Evolutionary conservation across 129 eudicot genomes (phyloP), one percentile per base, ranked within the genome.

Genomic region (Flaveria bidentis): DNA sequence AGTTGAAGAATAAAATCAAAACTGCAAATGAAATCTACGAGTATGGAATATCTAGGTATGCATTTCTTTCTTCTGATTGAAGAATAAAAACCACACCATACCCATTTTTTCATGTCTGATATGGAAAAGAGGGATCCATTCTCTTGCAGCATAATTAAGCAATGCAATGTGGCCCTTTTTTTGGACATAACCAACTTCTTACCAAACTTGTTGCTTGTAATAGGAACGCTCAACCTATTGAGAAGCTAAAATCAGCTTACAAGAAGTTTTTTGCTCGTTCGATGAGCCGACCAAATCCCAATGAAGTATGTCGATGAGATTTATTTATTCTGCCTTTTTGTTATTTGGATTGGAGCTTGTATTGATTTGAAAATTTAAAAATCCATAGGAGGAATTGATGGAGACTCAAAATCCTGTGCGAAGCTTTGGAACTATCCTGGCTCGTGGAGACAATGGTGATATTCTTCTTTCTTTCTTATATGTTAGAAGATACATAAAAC

Each of bases 171-270:
- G 22, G 8, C 5, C 26, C 44, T 49, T 46, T 30, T 30, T 13
- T 67, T 28, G 8, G 8, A 18, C 13, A 46, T 11, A 45, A 28
- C 39, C 36, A 75, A 75, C 6, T 58, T 74, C 20, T 41, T 51
- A 77, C 13, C 44, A 62, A 26, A 62, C 15, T 12, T 75, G 76
- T 53, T 51, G 52, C 67, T 46, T 64, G 65, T 64, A 61, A 72
- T 13, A 92, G 98, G 92, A 86, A 94, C 69, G 97, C 97, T 79
- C 90, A 89, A 68, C 97, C 98, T 13, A 76, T 72, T 58, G 98
- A 94, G 65, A 89, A 88, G 76, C 78, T 94, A 80, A 85, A 85
- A 78, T 85, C 85, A 62, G 91, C 97, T 67, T 94, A 82, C 82
- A 81, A 53, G 85, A 94, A 82, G 15, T 89, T 88, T 85, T 83